A percentile compares a stretch with the other conserved stretches of the same genome.
These are phyloP conservation scores for Pseudogymnoascus sp. DNA, from an alignment of 2,329 filamentous ascomycete species.

Conservation along the genomic window DNA sequence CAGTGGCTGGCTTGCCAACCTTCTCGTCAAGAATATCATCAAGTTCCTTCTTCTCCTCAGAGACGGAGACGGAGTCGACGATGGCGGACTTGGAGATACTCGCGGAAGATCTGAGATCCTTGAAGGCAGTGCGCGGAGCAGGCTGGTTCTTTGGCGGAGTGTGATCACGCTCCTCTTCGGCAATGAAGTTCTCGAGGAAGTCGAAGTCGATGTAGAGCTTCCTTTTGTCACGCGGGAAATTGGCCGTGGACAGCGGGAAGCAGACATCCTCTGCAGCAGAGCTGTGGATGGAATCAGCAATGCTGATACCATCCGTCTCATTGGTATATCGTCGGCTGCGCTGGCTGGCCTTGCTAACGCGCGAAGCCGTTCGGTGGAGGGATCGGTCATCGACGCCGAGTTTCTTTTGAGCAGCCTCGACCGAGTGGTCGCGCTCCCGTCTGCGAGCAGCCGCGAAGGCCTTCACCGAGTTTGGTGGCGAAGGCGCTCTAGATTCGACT, in stretches of 20 bases:
- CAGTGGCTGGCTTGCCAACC: constrained; percentile 24
- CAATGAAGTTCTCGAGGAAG: constrained; percentile 85
- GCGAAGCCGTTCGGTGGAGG: constrained; percentile 62
- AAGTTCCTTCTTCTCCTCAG: constrained; percentile 43
- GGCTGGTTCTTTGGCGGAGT: constrained; percentile 25
- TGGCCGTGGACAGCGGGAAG: constrained; percentile 65
- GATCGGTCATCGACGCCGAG: constrained; percentile 41
- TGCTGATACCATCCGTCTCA: constrained; percentile 52
- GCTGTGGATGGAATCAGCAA: constrained; percentile 51
- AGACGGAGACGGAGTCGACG: constrained; percentile 32
- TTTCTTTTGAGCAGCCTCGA: constrained; percentile 26
- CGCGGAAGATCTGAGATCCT: constrained; percentile 25
- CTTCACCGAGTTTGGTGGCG: constrained; percentile 94
- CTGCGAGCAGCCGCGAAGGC: constrained; percentile 88
- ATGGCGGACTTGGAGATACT: constrained; percentile 22
- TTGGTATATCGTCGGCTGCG: constrained; percentile 47
- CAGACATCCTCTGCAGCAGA: constrained; percentile 82
- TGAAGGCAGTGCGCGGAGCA: constrained; percentile 23
- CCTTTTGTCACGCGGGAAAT: constrained; percentile 59
- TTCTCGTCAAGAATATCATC: constrained; percentile 24
- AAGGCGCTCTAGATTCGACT: constrained; percentile 58
- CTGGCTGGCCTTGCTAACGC: constrained; percentile 44
- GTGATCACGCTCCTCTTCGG: constrained; percentile 43
- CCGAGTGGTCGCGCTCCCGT: constrained; percentile 63
- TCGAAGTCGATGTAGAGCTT: constrained; percentile 86